These are phyloP conservation scores for Pseudofabraea citricarpa DNA, from an alignment of 2,329 filamentous ascomycete genomes.

Conservation along the genomic window DNA sequence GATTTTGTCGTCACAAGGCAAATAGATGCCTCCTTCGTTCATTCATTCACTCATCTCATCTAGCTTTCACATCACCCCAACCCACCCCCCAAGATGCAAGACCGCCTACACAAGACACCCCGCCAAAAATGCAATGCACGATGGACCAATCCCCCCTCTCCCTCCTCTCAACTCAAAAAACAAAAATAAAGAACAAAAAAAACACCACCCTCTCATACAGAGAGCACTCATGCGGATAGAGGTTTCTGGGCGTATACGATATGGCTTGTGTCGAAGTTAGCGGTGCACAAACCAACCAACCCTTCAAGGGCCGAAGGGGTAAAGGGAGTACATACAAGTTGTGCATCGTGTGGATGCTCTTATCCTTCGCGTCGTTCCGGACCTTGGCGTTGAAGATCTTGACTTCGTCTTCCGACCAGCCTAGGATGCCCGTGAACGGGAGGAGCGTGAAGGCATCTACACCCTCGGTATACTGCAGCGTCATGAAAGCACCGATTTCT, in stretches of 20 bases:
- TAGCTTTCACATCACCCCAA: no score
- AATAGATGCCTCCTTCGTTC: no score
- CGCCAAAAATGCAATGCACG: no score
- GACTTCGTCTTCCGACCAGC: conserved; percentile 29
- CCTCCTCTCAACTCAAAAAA: no score
- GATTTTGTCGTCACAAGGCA: no score
- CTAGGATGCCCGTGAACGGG: conserved; percentile 5
- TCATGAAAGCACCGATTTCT: conserved; percentile 5
- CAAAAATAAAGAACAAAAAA: no score
- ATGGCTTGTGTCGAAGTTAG: background rate
- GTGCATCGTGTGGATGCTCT: background rate
- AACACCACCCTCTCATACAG: no score
- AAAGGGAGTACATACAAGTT: background rate
- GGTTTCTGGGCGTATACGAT: background rate
- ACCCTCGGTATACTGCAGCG: conserved; percentile 10
- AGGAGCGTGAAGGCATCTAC: conserved; percentile 3
- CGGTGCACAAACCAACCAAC: background rate
- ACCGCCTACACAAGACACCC: no score
- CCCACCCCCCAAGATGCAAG: no score
- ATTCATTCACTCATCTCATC: no score
- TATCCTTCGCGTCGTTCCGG: background rate
- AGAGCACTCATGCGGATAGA: no score
- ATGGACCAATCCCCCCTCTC: no score
- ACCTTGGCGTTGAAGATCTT: conserved; percentile 15
- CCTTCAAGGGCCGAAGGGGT: background rate